Conservation (phyloP, 306 rosid species). For the Begonia loranthoides region DNA sequence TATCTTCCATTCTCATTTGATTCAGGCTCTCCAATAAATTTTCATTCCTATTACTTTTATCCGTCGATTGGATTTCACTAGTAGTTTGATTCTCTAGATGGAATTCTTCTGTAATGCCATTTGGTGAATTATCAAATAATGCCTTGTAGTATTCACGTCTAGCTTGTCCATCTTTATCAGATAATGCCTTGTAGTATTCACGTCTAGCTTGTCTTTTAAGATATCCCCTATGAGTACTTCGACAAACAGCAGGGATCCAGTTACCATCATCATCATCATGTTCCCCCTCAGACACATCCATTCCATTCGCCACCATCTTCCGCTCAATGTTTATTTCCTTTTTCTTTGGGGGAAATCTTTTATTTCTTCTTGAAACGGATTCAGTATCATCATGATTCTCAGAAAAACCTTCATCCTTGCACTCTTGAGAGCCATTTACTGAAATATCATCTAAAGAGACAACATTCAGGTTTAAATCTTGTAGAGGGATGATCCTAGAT, state of each 20-base stretch:
- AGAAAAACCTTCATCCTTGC: conserved; percentile 15
- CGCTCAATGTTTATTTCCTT: conserved; percentile 62
- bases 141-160: no score
- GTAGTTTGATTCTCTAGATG: conserved; percentile 16
- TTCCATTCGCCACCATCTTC: conserved; percentile 54
- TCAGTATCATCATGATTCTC: conserved; percentile 30
- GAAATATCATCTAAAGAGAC: conserved; percentile 31
- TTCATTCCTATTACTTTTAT: conserved; percentile 27
- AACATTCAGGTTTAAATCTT: conserved; percentile 50
- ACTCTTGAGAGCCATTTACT: conserved; percentile 24
- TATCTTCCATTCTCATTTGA: conserved; percentile 42
- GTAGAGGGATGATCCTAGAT: conserved; percentile 73
- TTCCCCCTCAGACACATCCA: conserved; percentile 77
- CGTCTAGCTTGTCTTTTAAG: conserved; percentile 76
- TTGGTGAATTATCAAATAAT: conserved; percentile 13
- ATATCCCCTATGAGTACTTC: conserved; percentile 79
- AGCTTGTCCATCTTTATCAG: conserved; percentile 33
- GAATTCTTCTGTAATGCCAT: conserved; percentile 14
- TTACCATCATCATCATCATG: conserved; percentile 47
- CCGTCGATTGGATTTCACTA: conserved; percentile 17
- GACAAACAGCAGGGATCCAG: conserved; percentile 86
- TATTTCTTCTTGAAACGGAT: conserved; percentile 20
- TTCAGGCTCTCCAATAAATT: conserved; percentile 28
- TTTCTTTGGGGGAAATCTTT: conserved; percentile 38
- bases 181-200: conserved; percentile 25